Evolutionary conservation across 306 rosid genomes (phyloP).

Genomic region (Cucumis melo): DNA sequence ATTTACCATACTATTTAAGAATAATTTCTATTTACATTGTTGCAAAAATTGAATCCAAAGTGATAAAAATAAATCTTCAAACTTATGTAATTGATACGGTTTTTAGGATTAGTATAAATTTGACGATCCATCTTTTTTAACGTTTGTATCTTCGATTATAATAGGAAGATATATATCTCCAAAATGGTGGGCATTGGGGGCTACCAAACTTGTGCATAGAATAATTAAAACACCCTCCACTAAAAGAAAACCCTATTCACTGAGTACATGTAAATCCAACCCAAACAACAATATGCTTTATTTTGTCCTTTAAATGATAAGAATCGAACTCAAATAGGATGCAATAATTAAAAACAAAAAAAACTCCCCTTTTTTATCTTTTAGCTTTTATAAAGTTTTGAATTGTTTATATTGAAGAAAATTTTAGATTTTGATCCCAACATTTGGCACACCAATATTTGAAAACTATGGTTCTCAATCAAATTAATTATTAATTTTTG

Average conservation of each 20-base stretch:
- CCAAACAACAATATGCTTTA: neutral
- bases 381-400: neutral
- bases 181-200: neutral
- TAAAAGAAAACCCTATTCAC: neutral
- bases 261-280: neutral
- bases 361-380: neutral
- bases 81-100: too few species aligned
- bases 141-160: neutral
- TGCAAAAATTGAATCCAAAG: too few species aligned
- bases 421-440: too few species aligned
- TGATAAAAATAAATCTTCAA: too few species aligned
- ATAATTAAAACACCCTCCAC: neutral
- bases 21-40: too few species aligned
- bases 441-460: neutral
- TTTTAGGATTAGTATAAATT: too few species aligned
- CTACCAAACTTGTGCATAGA: neutral
- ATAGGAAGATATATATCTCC: neutral
- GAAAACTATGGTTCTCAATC: neutral
- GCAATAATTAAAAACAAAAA: neutral
- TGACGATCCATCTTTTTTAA: too few species aligned
- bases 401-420: neutral
- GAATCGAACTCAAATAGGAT: neutral
- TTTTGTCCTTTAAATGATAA: neutral
- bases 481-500: neutral
- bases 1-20: too few species aligned